Evolutionary conservation across 2,329 filamentous ascomycete species (phyloP), one percentile per base, ranked within the genome.

Genomic region (Beauveria bassiana): DNA sequence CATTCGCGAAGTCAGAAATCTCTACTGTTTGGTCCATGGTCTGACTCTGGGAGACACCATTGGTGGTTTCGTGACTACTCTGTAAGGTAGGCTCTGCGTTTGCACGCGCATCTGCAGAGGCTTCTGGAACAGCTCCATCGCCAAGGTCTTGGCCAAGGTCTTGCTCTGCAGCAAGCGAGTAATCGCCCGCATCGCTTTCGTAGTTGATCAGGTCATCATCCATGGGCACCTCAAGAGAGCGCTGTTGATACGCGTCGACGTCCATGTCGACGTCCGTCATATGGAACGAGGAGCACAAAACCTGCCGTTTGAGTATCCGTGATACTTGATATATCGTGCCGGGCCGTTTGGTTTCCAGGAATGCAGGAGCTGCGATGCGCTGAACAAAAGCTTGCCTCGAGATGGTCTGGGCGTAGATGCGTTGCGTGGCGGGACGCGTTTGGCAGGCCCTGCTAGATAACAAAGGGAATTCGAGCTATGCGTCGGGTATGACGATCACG

Each of bases 181-280:
- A 66, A 61, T 64, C 65, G 3, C 65, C 68, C 18, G 54, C 47
- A 49, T 68, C 74, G 57, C 70, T 73, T 34, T 76, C 74, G 46
- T 74, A 77, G 61, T 74, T 70, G 55, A 76, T 73, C 26, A 75
- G 64, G 61, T 77, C 74, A 16, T 75, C 70, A 45, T 74, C 71
- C 8, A 64, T 62, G 26, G 65, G 67, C 5, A 55, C 60, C 24
- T 68, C 69, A 8, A 69, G 54, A 43, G 62, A 64, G 38, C 54
- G 18, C 14, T 66, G 63, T 38, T 70, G 70, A 42, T 67, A 67
- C 61, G 68, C 60, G 49, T 73, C 70, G 45, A 73, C 63, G 45
- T 74, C 72, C 67, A 74, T 72, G 26, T 72, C 70, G 20, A 70
- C 64, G 20, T 70, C 70, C 6, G 70, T 63, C 70, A 72, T 53